These are phyloP conservation scores for Ogataea corticis DNA, from an alignment of 805 yeast species.

Conservation along the genomic window DNA sequence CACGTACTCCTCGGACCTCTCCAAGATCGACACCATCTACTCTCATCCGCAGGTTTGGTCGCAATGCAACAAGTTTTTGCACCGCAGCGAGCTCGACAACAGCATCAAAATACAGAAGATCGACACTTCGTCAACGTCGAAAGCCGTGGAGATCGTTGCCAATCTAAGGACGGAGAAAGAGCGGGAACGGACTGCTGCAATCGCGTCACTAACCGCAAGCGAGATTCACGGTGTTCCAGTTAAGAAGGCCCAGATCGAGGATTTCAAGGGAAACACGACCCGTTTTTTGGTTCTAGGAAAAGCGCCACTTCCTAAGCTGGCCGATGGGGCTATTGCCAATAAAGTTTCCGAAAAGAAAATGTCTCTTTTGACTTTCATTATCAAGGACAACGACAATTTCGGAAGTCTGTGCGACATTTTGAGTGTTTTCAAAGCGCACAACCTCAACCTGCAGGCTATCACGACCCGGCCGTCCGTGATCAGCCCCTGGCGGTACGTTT, in stretches of 20 bases:
- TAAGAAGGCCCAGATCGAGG: slow-evolving; percentile 61
- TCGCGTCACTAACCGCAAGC: slow-evolving; percentile 72
- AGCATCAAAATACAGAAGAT: slow-evolving; percentile 43
- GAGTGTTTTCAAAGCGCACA: slow-evolving; percentile 51
- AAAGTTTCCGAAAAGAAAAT: slow-evolving; percentile 32
- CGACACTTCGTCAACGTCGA: slow-evolving; percentile 79
- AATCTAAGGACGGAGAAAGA: slow-evolving; percentile 33
- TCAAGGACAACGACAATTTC: slow-evolving; percentile 60
- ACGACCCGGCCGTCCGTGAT: slow-evolving; percentile 73
- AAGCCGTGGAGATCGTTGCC: slow-evolving; percentile 71
- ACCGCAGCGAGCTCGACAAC: slow-evolving; percentile 33
- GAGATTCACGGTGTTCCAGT: slow-evolving; percentile 58
- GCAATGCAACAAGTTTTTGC: slow-evolving; percentile 67
- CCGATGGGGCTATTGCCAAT: slow-evolving; percentile 2
- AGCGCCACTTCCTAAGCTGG: slow-evolving; percentile 18
- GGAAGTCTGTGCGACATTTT: slow-evolving; percentile 75
- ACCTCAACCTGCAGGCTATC: slow-evolving; percentile 68
- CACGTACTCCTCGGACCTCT: slow-evolving; percentile 44
- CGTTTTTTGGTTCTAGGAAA: slow-evolving; percentile 72
- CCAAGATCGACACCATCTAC: slow-evolving; percentile 57
- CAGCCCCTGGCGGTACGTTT: slow-evolving; percentile 77
- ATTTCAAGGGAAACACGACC: slow-evolving; percentile 75
- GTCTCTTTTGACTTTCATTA: slow-evolving; percentile 64
- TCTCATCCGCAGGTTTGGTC: slow-evolving; percentile 99
- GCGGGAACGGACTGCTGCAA: slow-evolving; percentile 57